Evolutionary conservation across 805 yeast genomes (phyloP), one percentile per base, ranked within the genome.

Genomic region (Starmerella scarabaei): DNA sequence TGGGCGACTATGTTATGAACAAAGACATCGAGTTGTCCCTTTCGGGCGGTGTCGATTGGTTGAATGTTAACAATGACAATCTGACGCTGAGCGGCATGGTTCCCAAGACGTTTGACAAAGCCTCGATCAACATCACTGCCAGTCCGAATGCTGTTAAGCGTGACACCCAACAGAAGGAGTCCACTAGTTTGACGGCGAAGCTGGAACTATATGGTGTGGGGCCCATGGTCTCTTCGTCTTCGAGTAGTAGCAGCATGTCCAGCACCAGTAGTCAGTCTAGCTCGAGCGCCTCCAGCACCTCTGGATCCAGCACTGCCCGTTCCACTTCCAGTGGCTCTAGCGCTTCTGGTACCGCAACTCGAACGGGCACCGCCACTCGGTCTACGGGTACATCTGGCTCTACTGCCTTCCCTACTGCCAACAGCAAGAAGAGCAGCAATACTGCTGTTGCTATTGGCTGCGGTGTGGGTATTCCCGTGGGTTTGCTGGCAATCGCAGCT

Each of bases 401-500:
- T 15, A 35, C 47, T 15, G 23, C 35, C 4, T 20, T 24, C 2
- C 24, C 26, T 11, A 18, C 15, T 2, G 19, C 39, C 54, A 14
- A 37, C 50, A 27, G 21, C 34, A 37, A 39, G 31, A 39, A 40
- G 36, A 37, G 44, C 39, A 38, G 56, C 28, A 66, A 64, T 38
- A 77, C 71, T 48, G 70, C 72, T 2, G 64, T 82, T n/a, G 94
- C 94, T 0, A 80, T 88, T 54, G 94, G 86, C 1, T 69, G 86
- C 44, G 96, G 95, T 40, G 86, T 81, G n/a, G 82, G 79, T 2
- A 68, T 91, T 35, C 94, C 94, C 1, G 55, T 70, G 0, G 61
- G 73, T 3, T 68, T 69, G 2, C 51, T 80, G 0, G 51, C 75
- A 7, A 49, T 74, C 2, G 68, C 73, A 0, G 65, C 64, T 2